phyloP scores from a whole-genome alignment of 2,329 filamentous ascomycete genomes.

The Elsinoe arachidis region DNA sequence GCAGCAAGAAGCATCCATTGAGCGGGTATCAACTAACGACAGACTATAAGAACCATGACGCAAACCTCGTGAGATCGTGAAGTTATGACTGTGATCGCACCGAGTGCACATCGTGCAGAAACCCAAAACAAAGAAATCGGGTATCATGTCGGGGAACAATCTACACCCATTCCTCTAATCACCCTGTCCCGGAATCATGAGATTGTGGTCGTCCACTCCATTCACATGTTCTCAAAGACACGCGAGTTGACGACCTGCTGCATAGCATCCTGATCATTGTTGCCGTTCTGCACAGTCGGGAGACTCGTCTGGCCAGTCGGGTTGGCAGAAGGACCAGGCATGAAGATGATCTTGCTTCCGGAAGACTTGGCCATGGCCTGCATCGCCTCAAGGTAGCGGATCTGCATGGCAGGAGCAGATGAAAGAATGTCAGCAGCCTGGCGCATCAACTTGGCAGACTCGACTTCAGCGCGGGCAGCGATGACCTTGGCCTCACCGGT shows the following conservation, averaged over 20 bases:
- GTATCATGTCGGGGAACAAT: not conserved
- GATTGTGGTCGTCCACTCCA: too few relatives aligned
- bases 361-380: constrained; percentile 95
- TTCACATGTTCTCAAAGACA: constrained; percentile 77
- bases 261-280: constrained; percentile 47
- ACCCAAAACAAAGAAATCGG: not conserved
- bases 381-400: constrained; percentile 96
- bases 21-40: constrained; percentile 1
- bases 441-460: constrained; percentile 84
- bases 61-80: not conserved
- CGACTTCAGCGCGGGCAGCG: constrained; percentile 90
- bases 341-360: constrained; percentile 79
- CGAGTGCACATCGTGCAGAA: too few relatives aligned
- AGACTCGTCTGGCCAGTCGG: constrained; percentile 29
- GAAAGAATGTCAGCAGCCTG: constrained; percentile 88
- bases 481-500: constrained; percentile 99
- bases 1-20: not conserved
- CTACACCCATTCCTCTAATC: not conserved
- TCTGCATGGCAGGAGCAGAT: constrained; percentile 93
- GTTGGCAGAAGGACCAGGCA: constrained; percentile 46
- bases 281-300: constrained; percentile 49
- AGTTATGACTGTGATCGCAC: too few relatives aligned
- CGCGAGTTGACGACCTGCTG: constrained; percentile 73
- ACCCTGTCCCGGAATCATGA: too few relatives aligned
- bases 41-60: not conserved